Base-by-base conservation (phyloP, 23 red algal genomes). In the Agarophyton chilense region DNA sequence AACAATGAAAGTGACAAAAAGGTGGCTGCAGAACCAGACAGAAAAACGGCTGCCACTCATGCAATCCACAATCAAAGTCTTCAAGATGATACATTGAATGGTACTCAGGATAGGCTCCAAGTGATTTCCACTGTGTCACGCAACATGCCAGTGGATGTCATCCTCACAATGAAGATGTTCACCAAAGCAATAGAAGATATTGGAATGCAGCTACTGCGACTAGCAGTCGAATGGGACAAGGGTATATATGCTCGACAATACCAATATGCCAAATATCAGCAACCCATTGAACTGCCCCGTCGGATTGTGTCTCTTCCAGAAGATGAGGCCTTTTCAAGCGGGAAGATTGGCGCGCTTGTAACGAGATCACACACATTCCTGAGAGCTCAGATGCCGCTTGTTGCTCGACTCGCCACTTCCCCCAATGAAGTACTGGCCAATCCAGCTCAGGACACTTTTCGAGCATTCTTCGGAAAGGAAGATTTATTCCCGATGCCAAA, bases 401-500 rank as follows among this genome's bases (percentile, higher is more conserved):
- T 86, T 11, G 81, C 81, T 46, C 38, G 81, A 16, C 65, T 86
- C 17, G 65, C 25, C 47, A 58, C 50, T 5, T 24, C 56, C 10
- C 62, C 60, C n/a, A 41, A 24, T 2, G 41, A 46, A 24, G 61
- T 28, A 9, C 71, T 86, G 1, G 43, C 11, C 10, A 58, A 71
- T 14, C 26, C 67, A 47, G 62, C 55, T 7, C 57, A 86, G 65
- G 81, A 86, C 41, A 58, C 61, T 50, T 86, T 86, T 58, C 39
- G 57, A 72, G 81, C 57, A 22, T 86, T 86, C 62, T 86, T 86
- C 65, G 81, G 65, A 4, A 58, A 86, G 26, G 44, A 46, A 24
- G 42, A 86, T 18, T 50, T 86, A 60, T 86, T 86, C 32, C 81
- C 81, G 18, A 70, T 86, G 60, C 81, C 81, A 50, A 25, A 39